These are phyloP conservation scores for Serendipita indica DNA, from an alignment of 768 basidiomycete genomes.

Conservation along the genomic window DNA sequence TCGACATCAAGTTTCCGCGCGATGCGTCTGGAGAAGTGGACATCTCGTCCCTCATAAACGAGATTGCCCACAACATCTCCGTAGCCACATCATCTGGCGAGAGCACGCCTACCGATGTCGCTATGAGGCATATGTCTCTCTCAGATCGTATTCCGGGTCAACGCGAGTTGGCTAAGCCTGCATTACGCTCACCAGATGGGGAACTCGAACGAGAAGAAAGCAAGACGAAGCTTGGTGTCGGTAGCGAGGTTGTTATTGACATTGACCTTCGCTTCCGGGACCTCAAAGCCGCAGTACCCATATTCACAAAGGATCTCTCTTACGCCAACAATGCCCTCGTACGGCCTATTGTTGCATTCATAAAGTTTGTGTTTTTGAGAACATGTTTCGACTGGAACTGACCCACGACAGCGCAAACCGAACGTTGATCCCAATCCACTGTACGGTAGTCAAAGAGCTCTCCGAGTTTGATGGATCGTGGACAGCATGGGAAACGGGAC, in stretches of 20 bases:
- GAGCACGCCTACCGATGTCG: constrained; percentile 28
- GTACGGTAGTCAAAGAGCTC: constrained; percentile 69
- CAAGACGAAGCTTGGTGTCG: constrained; percentile 23
- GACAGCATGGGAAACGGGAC: constrained; percentile 81
- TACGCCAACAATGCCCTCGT: constrained; percentile 88
- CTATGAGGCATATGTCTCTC: constrained; percentile 30
- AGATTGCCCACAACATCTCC: constrained; percentile 77
- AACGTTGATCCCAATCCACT: constrained; percentile 88
- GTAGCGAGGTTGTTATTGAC: constrained; percentile 54
- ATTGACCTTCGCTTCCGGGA: constrained; percentile 92
- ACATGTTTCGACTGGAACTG: constrained; percentile 9
- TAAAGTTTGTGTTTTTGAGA: constrained; percentile 53
- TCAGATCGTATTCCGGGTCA: constrained; percentile 71
- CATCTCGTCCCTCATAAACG: constrained; percentile 71
- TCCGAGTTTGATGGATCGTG: constrained; percentile 89
- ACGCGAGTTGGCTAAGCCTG: constrained; percentile 71
- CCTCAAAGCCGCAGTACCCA: constrained; percentile 85
- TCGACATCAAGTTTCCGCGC: constrained; percentile 93
- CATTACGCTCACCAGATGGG: constrained; percentile 54
- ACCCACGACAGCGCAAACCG: constrained; percentile 57
- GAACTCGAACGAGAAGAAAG: constrained; percentile 23
- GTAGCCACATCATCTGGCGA: constrained; percentile 18
- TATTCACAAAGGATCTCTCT: constrained; percentile 77
- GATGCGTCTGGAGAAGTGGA: constrained; percentile 54
- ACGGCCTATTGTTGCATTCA: constrained; percentile 93